Percentiles rank a stretch among this genome's conserved stretches.
phyloP scores from a whole-genome alignment of 1,139 yeast genomes.

The Suhomyces taliae region DNA sequence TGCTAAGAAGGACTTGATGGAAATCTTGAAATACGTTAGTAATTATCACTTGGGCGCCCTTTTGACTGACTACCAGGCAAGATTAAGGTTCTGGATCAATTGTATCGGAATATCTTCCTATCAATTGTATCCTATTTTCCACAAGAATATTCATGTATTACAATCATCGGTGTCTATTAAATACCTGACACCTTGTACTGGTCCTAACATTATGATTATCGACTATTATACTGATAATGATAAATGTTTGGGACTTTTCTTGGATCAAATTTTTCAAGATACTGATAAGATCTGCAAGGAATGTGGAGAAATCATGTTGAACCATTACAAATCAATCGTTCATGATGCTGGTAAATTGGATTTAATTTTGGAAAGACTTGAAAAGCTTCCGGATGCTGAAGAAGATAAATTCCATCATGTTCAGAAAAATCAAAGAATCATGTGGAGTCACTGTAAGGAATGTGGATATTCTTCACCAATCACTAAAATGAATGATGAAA shows the following conservation, averaged over 20 bases:
- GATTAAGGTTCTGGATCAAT: conserved; percentile 44
- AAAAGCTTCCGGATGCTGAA: conserved; percentile 27
- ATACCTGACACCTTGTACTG: conserved; percentile 89
- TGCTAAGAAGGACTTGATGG: conserved; percentile 37
- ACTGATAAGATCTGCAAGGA: conserved; percentile 71
- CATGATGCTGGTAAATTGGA: conserved; percentile 86
- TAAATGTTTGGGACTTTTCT: conserved; percentile 82
- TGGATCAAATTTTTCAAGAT: conserved; percentile 77
- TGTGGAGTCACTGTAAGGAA: conserved; percentile 90
- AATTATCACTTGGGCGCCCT: conserved; percentile 30
- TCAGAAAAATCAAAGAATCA: conserved; percentile 54
- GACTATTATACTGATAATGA: conserved; percentile 93
- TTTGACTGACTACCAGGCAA: conserved; percentile 29
- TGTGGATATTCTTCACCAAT: conserved; percentile 80
- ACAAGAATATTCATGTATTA: conserved; percentile 74
- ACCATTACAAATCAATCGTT: conserved; percentile 85
- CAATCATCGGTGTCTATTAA: conserved; percentile 82
- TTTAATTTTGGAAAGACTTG: conserved; percentile 62
- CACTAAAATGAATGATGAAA: conserved; percentile 80
- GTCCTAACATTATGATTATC: conserved; percentile 79
- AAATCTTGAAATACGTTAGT: conserved; percentile 39
- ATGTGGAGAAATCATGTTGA: conserved; percentile 70
- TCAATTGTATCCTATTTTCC: conserved; percentile 52
- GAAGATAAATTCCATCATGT: conserved; percentile 26
- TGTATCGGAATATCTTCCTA: conserved; percentile 40